Evolutionary conservation across 1,284 basidiomycete genomes (phyloP), one percentile per base, ranked within the genome.

Genomic region (Moesziomyces antarcticus): DNA sequence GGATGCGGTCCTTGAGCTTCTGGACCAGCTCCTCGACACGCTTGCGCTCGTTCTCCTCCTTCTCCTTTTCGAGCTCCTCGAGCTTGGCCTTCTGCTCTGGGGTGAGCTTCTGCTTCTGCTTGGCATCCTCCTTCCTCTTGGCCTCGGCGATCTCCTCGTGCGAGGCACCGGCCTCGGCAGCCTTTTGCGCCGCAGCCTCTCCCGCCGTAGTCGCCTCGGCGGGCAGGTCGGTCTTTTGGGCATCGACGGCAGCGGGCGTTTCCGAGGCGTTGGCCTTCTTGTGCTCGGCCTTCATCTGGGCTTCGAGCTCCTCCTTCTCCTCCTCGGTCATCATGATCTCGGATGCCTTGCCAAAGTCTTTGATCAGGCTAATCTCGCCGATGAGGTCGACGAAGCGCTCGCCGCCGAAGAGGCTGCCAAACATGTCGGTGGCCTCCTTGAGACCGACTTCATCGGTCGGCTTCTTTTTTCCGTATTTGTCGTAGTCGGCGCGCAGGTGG

Each of bases 401-500:
- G 25, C 83, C 83, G 35, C 83, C 83, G 53, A 84, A 84, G 41
- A 84, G 73, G 30, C 75, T 77, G 51, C 83, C 83, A 58, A 84
- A 84, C 82, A 84, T 84, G 56, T 84, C 82, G 20, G 82, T 84
- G 7, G 82, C 82, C 68, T 84, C 82, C 53, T 82, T 78, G 27
- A 84, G 72, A 10, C 82, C 82, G 11, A 84, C 82, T 46, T 84
- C 82, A 46, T 82, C 82, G 0, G 79, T 81, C 5, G 82, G 82
- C 70, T 84, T 84, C 67, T 89, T 89, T 85, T 93, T 93, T 48
- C 94, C 94, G 86, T 97, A 91, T 87, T 94, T 95, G 85, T 99
- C 94, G 82, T 99, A 99, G 50, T 94, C 92, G 0, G 90, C 90
- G 51, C 96, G 89, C 53, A 92, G 85, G 86, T 99, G 92, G 89